Evolutionary conservation across 1,139 yeast genomes (phyloP).

Genomic region (Zygosaccharomyces sapae): DNA sequence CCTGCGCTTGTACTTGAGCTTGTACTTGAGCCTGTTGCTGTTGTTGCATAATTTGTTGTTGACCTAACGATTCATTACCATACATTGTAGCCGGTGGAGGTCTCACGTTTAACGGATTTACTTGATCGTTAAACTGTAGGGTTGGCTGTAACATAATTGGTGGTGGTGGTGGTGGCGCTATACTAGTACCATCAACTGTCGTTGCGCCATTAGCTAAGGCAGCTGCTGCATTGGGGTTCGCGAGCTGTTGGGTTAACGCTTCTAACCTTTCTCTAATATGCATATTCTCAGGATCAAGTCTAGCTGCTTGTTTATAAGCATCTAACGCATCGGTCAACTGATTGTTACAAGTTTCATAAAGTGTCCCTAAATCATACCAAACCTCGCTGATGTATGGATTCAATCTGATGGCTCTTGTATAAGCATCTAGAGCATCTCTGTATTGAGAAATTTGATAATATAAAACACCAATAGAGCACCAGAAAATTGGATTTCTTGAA

Average conservation of each 20-base stretch:
- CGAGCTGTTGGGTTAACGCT: constrained; percentile 57
- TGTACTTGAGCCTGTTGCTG: constrained; percentile 11
- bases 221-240: constrained; percentile 16
- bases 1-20: constrained; percentile 7
- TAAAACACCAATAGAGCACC: constrained; percentile 97
- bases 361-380: constrained; percentile 96
- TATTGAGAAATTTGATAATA: constrained; percentile 94
- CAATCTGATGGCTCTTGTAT: constrained; percentile 89
- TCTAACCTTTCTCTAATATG: constrained; percentile 91
- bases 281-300: constrained; percentile 89
- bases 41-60: constrained; percentile 13
- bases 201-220: constrained; percentile 21
- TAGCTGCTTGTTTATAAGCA: constrained; percentile 94
- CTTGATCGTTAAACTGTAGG: constrained; percentile 30
- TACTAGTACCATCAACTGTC: constrained; percentile 29
- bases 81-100: constrained; percentile 23
- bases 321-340: constrained; percentile 93
- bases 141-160: constrained; percentile 35
- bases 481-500: constrained; percentile 92
- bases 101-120: constrained; percentile 32
- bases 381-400: constrained; percentile 96
- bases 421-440: constrained; percentile 95
- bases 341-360: constrained; percentile 94
- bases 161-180: constrained; percentile 27
- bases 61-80: constrained; percentile 24